These are phyloP conservation scores for Scolecobasidium constrictum DNA, from an alignment of 2,329 filamentous ascomycete genomes.

Conservation along the genomic window DNA sequence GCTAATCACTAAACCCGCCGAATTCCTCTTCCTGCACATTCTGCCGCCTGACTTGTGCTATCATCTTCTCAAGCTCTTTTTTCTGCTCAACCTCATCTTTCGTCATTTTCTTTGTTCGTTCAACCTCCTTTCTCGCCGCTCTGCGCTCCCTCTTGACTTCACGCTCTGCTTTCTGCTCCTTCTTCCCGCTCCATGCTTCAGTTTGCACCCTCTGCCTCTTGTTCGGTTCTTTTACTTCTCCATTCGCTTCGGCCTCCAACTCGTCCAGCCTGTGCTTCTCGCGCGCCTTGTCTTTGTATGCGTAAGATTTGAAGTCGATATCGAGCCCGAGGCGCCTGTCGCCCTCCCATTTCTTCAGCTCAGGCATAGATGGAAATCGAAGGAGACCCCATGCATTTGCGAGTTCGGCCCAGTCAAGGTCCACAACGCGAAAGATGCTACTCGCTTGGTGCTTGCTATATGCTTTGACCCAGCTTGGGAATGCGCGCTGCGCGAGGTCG, in stretches of 20 bases:
- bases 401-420: slow-evolving; percentile 76
- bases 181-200: slow-evolving; percentile 24
- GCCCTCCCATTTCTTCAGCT: slow-evolving; percentile 43
- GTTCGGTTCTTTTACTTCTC: slow-evolving; percentile 18
- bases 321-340: slow-evolving; percentile 30
- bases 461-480: slow-evolving; percentile 85
- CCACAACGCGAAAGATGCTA: slow-evolving; percentile 76
- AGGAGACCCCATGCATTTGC: slow-evolving; percentile 79
- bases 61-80: slow-evolving; percentile 21
- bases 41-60: slow-evolving; percentile 20
- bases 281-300: slow-evolving; percentile 34
- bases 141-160: slow-evolving; percentile 24
- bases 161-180: slow-evolving; percentile 22
- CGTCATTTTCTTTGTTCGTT: slow-evolving; percentile 19
- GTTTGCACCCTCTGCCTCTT: slow-evolving; percentile 19
- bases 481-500: slow-evolving; percentile 82
- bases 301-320: slow-evolving; percentile 28
- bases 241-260: slow-evolving; percentile 17
- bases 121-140: slow-evolving; percentile 19
- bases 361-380: slow-evolving; percentile 86
- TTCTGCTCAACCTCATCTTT: slow-evolving; percentile 19
- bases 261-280: slow-evolving; percentile 31
- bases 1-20: slow-evolving; percentile 10
- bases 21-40: slow-evolving; percentile 12
- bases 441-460: slow-evolving; percentile 86